Evolutionary conservation across 2,329 filamentous ascomycete species (phyloP).

Genomic region (Botrytis tulipae): DNA sequence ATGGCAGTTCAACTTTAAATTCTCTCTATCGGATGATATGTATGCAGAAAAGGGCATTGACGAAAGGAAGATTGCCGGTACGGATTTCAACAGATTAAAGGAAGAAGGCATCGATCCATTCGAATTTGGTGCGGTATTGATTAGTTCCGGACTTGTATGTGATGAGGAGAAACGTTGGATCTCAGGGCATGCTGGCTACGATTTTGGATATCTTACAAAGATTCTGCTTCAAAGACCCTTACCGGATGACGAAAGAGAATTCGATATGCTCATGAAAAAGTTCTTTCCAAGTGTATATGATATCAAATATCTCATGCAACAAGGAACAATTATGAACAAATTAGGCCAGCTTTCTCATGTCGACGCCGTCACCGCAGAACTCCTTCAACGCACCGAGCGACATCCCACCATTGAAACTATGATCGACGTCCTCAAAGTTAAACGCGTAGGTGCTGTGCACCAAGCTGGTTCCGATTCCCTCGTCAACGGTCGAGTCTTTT

Average conservation of each 20-base stretch:
- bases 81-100: conserved; percentile 82
- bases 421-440: conserved; percentile 87
- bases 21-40: conserved; percentile 94
- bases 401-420: conserved; percentile 93
- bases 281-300: conserved; percentile 95
- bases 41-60: conserved; percentile 94
- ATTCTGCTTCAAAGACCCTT: conserved; percentile 80
- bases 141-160: conserved; percentile 87
- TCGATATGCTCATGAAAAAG: conserved; percentile 82
- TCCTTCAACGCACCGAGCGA: conserved; percentile 80
- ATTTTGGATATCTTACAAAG: conserved; percentile 97
- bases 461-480: conserved; percentile 93
- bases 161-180: conserved; percentile 91
- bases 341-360: conserved; percentile 60
- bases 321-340: conserved; percentile 70
- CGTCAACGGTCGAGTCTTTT: conserved; percentile 91
- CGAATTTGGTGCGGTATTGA: conserved; percentile 84
- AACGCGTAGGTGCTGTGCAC: conserved; percentile 82
- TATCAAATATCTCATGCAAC: conserved; percentile 96
- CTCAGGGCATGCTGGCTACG: conserved; percentile 95
- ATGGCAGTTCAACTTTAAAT: conserved; percentile 99
- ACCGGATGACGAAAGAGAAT: conserved; percentile 85
- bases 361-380: conserved; percentile 65
- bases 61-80: conserved; percentile 85
- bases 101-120: conserved; percentile 87